Evolutionary conservation across 371 early-diverging fungal genomes (phyloP).

Genomic region (Rozella allomycis): DNA sequence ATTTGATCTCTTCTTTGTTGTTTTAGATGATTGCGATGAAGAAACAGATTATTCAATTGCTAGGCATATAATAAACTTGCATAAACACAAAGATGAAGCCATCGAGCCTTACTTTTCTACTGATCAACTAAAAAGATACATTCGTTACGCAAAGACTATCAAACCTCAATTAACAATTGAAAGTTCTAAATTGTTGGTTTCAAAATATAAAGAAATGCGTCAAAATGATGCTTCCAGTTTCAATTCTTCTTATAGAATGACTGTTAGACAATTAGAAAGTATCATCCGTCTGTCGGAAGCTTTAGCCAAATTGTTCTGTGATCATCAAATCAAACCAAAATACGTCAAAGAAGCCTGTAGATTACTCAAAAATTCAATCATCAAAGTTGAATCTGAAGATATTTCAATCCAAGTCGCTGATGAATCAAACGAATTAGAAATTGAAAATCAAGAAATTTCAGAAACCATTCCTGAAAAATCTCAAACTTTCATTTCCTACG

Average conservation of each 20-base stretch:
- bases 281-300: constrained; percentile 23
- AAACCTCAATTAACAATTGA: constrained; percentile 61
- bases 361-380: constrained; percentile 73
- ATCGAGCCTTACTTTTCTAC: constrained; percentile 46
- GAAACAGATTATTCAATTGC: constrained; percentile 81
- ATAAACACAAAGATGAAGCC: constrained; percentile 48
- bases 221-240: constrained; percentile 58
- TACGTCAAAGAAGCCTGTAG: constrained; percentile 83
- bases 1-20: constrained; percentile 97
- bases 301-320: constrained; percentile 22
- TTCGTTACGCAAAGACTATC: constrained; percentile 69
- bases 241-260: constrained; percentile 10
- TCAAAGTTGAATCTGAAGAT: constrained; percentile 76
- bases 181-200: constrained; percentile 51
- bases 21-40: constrained; percentile 86
- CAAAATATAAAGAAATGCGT: constrained; percentile 73
- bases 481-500: constrained; percentile 32
- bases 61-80: constrained; percentile 79
- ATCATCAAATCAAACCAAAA: constrained; percentile 29
- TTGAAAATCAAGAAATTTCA: constrained; percentile 12
- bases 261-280: constrained; percentile 19
- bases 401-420: constrained; percentile 39
- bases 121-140: constrained; percentile 56
- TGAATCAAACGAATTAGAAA: constrained; percentile 7
- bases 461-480: constrained; percentile 3